Percentiles rank a stretch among this genome's conserved stretches.
These are phyloP conservation scores for Wickerhamiella brachini DNA, from an alignment of 805 yeast species.

Conservation along the genomic window DNA sequence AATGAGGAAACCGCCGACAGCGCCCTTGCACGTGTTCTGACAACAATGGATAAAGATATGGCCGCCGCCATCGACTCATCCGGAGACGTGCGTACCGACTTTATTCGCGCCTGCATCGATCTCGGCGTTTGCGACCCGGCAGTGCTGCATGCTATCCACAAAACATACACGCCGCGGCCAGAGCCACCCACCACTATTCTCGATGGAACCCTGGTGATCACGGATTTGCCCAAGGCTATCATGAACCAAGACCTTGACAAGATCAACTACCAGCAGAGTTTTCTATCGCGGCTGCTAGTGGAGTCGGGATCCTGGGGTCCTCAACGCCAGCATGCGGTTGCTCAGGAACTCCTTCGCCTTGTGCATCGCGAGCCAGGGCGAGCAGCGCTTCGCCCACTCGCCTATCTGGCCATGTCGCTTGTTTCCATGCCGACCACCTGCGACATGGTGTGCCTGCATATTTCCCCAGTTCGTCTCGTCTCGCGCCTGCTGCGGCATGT, in stretches of 20 bases:
- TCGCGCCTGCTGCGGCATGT: slow-evolving; percentile 34
- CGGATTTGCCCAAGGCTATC: not conserved
- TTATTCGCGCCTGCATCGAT: slow-evolving; percentile 13
- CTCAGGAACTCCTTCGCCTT: slow-evolving; percentile 4
- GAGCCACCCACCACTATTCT: slow-evolving; percentile 2
- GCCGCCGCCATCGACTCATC: slow-evolving; percentile 12
- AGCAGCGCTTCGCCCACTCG: slow-evolving; percentile 5
- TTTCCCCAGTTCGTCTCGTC: slow-evolving; percentile 32
- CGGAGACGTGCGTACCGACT: slow-evolving; percentile 8
- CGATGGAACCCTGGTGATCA: slow-evolving; percentile 1
- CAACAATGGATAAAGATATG: slow-evolving; percentile 18
- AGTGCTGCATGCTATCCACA: slow-evolving; percentile 15
- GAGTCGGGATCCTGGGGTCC: slow-evolving; percentile 4
- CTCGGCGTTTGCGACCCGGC: slow-evolving; percentile 16
- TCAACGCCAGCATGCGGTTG: slow-evolving; percentile 7
- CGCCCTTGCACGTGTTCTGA: slow-evolving; percentile 17
- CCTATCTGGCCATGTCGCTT: slow-evolving; percentile 34
- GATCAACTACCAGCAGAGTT: not conserved
- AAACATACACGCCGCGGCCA: slow-evolving; percentile 9
- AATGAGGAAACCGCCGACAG: slow-evolving; percentile 25
- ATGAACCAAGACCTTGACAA: not conserved
- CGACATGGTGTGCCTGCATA: slow-evolving; percentile 31
- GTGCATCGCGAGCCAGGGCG: slow-evolving; percentile 3
- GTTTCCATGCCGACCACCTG: slow-evolving; percentile 31
- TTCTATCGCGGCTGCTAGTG: not conserved